A percentile compares a stretch with the other conserved stretches of the same genome.
These are phyloP conservation scores for Clitocybe nebularis DNA, from an alignment of 1,284 basidiomycete species.

Conservation along the genomic window DNA sequence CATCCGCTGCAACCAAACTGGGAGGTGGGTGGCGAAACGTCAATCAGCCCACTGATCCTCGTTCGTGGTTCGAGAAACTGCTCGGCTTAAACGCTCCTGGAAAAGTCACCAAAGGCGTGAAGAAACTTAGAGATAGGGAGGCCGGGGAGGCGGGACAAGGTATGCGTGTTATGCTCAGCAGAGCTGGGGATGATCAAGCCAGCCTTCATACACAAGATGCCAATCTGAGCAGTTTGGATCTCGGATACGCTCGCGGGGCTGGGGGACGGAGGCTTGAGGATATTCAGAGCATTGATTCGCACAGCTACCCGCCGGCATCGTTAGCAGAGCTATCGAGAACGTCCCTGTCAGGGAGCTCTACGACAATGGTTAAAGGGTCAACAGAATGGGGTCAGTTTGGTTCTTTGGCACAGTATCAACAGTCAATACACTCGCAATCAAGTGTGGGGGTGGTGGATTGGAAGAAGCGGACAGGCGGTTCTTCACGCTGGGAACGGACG, in stretches of 20 bases:
- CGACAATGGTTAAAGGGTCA: slow-evolving; percentile 19
- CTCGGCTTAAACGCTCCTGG: slow-evolving; percentile 68
- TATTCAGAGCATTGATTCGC: slow-evolving; percentile 62
- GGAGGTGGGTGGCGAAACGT: slow-evolving; percentile 83
- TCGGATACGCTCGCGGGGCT: slow-evolving; percentile 30
- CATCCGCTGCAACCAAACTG: slow-evolving; percentile 82
- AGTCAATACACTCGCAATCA: slow-evolving; percentile 49
- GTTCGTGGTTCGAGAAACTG: slow-evolving; percentile 71
- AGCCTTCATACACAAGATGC: slow-evolving; percentile 30
- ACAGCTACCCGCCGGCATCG: slow-evolving; percentile 55
- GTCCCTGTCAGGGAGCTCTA: slow-evolving; percentile 30
- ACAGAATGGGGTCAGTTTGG: slow-evolving; percentile 31
- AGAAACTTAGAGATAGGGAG: slow-evolving; percentile 82
- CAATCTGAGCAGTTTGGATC: slow-evolving; percentile 40
- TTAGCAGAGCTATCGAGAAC: slow-evolving; percentile 28
- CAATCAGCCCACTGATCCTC: slow-evolving; percentile 79
- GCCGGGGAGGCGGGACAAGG: slow-evolving; percentile 52
- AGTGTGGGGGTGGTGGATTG: slow-evolving; percentile 77
- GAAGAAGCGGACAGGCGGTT: slow-evolving; percentile 61
- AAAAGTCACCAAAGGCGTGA: slow-evolving; percentile 80
- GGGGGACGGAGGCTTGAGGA: slow-evolving; percentile 56
- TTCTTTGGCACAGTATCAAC: slow-evolving; percentile 46
- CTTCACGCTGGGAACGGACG: slow-evolving; percentile 89
- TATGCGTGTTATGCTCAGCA: slow-evolving; percentile 61
- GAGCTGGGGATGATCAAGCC: slow-evolving; percentile 42